Conservation (phyloP, 2,329 filamentous ascomycete species). For the Aspergillus persii region DNA sequence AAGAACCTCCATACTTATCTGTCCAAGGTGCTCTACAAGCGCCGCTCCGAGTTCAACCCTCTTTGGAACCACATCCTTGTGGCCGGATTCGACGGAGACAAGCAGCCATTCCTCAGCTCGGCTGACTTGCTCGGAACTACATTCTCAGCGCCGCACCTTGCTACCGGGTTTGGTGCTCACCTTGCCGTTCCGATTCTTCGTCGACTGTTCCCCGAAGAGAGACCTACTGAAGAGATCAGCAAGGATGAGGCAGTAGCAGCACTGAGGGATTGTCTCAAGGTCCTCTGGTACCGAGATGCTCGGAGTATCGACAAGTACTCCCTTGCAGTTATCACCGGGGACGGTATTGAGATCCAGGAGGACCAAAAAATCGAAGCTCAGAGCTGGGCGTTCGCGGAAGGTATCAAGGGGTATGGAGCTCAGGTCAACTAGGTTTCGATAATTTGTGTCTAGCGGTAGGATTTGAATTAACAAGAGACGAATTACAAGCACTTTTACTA, state of each 20-base stretch:
- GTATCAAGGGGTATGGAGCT: constrained; percentile 91
- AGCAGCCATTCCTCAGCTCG: constrained; percentile 83
- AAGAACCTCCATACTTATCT: constrained; percentile 97
- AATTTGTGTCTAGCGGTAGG: constrained; percentile 30
- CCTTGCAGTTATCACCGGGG: constrained; percentile 83
- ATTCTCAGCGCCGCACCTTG: constrained; percentile 81
- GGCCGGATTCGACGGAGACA: constrained; percentile 76
- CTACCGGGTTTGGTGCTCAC: constrained; percentile 91
- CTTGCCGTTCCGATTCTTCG: constrained; percentile 91
- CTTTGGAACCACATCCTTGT: constrained; percentile 96
- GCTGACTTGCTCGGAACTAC: constrained; percentile 92
- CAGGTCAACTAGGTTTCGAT: constrained; percentile 56
- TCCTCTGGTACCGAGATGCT: constrained; percentile 94
- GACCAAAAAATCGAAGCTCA: constrained; percentile 87
- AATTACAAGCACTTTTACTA: neutral
- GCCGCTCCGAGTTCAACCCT: constrained; percentile 92
- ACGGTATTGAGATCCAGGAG: constrained; percentile 81
- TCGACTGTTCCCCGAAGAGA: constrained; percentile 79
- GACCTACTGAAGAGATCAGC: constrained; percentile 66
- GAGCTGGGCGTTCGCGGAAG: constrained; percentile 97
- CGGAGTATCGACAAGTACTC: constrained; percentile 89
- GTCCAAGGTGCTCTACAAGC: constrained; percentile 91
- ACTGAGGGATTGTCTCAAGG: constrained; percentile 95
- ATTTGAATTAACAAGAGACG: constrained; percentile 29
- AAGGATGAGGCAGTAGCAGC: constrained; percentile 77